Percentiles rank a stretch among this genome's conserved stretches.
Conservation (phyloP, 371 early-diverging fungal species). For the Mortierella sp. region DNA sequence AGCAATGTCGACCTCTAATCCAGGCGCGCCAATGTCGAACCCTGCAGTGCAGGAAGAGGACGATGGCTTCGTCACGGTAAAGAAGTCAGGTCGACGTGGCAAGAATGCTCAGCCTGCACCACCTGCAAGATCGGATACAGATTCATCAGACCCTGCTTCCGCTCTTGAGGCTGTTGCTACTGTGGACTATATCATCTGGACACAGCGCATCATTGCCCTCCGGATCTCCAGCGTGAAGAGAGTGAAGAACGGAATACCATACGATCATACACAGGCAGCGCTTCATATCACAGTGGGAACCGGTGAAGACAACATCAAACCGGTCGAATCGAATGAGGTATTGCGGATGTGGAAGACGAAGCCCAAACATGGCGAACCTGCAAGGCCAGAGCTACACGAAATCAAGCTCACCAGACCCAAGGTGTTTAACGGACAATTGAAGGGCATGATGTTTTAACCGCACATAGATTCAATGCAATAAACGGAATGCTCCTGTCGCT, state of each 20-base stretch:
- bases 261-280: conserved; percentile 12
- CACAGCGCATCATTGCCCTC: conserved; percentile 31
- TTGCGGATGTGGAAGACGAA: conserved; percentile 22
- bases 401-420: conserved; percentile 25
- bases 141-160: background rate
- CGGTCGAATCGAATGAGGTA: conserved; percentile 43
- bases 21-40: background rate
- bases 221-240: conserved; percentile 15
- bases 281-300: conserved; percentile 39
- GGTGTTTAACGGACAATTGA: conserved; percentile 26
- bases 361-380: background rate
- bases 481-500: too few species aligned
- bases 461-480: background rate
- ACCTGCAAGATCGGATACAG: background rate
- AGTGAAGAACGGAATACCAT: background rate
- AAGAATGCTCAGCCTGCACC: background rate
- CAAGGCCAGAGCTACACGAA: conserved; percentile 8
- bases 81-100: background rate
- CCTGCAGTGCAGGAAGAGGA: background rate
- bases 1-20: background rate
- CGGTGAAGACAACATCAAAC: conserved; percentile 32
- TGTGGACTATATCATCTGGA: conserved; percentile 38
- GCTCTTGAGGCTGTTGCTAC: conserved; percentile 3
- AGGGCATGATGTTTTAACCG: conserved; percentile 29
- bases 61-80: background rate